phyloP scores from a whole-genome alignment of 2,329 filamentous ascomycete species.

The Paecilomyces sp. region DNA sequence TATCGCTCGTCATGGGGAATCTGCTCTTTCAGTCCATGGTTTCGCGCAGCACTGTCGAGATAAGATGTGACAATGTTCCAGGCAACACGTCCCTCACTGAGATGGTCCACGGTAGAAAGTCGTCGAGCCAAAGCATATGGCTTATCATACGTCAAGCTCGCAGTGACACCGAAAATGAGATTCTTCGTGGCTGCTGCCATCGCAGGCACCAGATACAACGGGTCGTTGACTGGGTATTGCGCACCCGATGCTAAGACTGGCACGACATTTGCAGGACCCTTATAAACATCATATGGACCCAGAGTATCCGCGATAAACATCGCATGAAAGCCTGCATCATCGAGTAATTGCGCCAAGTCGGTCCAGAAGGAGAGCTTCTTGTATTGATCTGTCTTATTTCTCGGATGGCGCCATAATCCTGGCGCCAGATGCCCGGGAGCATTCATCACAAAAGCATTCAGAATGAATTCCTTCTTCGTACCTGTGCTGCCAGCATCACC shows the following conservation, averaged over 20 bases:
- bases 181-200: conserved; percentile 42
- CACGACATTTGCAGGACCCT: conserved; percentile 30
- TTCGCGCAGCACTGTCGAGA: conserved; percentile 41
- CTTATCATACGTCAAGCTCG: conserved; percentile 49
- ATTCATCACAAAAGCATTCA: neutral
- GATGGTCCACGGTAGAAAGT: conserved; percentile 48
- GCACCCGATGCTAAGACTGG: conserved; percentile 33
- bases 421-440: neutral
- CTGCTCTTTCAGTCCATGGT: conserved; percentile 38
- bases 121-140: conserved; percentile 49
- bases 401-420: neutral
- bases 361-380: neutral
- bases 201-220: conserved; percentile 35
- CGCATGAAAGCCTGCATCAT: conserved; percentile 43
- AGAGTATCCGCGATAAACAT: conserved; percentile 47
- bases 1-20: conserved; percentile 46
- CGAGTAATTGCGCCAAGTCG: conserved; percentile 35
- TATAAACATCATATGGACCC: conserved; percentile 42
- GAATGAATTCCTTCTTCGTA: neutral
- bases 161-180: conserved; percentile 46
- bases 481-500: neutral
- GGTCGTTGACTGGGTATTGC: conserved; percentile 38
- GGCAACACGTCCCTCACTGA: conserved; percentile 44
- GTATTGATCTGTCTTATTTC: neutral
- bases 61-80: conserved; percentile 49